Evolutionary conservation across 257 asterid genomes (phyloP).

Genomic region (Plantago ovata): DNA sequence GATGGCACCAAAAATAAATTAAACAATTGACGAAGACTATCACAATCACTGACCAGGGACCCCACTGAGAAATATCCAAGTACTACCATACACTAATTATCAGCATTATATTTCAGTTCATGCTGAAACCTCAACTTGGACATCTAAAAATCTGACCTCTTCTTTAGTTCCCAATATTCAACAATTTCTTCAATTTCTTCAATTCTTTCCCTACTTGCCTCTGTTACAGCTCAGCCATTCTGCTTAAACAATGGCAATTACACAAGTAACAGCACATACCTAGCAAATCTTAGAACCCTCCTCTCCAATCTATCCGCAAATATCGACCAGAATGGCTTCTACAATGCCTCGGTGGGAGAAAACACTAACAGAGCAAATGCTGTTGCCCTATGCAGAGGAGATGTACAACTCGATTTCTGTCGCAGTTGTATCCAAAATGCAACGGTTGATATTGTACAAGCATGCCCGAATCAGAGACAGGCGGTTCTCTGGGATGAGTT

Average conservation of each 20-base stretch:
- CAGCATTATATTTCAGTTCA: too few relatives aligned
- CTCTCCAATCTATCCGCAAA: constrained; percentile 7
- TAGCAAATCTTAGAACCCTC: constrained; percentile 3
- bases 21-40: too few relatives aligned
- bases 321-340: constrained; percentile 9
- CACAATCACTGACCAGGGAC: too few relatives aligned
- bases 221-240: neutral
- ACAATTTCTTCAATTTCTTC: neutral
- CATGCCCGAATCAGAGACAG: constrained; percentile 12
- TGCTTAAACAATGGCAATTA: constrained; percentile 10
- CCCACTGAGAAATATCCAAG: too few relatives aligned
- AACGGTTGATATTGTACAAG: neutral
- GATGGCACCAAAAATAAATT: too few relatives aligned
- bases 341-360: constrained; percentile 9
- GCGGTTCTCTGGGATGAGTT: neutral
- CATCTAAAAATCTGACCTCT: too few relatives aligned
- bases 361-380: neutral
- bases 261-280: constrained; percentile 4
- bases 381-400: constrained; percentile 15
- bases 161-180: too few relatives aligned
- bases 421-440: neutral
- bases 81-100: too few relatives aligned
- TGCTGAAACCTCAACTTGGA: too few relatives aligned
- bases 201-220: neutral
- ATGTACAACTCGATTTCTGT: constrained; percentile 1